Evolutionary conservation across 2,329 filamentous ascomycete genomes (phyloP), one percentile per base, ranked within the genome.

Genomic region (Aspergillus sp.): DNA sequence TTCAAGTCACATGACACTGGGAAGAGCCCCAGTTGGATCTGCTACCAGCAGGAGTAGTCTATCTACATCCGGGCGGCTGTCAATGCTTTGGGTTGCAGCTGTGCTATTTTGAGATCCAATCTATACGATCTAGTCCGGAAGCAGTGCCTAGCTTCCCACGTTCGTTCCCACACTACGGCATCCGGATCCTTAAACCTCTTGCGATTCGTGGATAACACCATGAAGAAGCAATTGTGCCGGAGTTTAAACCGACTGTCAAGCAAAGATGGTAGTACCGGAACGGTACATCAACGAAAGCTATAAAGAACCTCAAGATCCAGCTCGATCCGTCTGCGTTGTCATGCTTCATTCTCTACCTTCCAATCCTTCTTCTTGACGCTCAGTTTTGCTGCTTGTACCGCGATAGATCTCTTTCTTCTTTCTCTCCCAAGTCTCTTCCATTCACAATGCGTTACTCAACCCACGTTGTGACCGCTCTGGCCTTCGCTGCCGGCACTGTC

Each of bases 391-490:
- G 13, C n/a, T 32, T 58, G 49, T 51, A 10, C 43, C 17, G 50
- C 32, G 25, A 51, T 25, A 32, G 41, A 17, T 32, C 43, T 43
- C 36, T 19, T n/a, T 30, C 21, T 57, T 57, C 45, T 6, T 21
- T 38, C 21, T 51, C n/a, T 41, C 30, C 23, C 19, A 41, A 10
- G 28, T 47, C 15, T 19, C 10, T 9, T n/a, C 38, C 23, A 60
- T 30, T 41, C 65, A 69, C 63, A 58, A 76, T 76, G 74, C 67
- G 70, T 59, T 66, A 74, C 65, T 66, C 71, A n/a, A 64, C 57
- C 45, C 61, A 63, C 43, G 36, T 65, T 23, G 41, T 67, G 25
- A 36, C 61, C 36, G 61, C 65, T 10, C 52, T 70, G 52, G 65
- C 67, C 55, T 50, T 71, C 41, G 63, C 63, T 21, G 63, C 65